Conservation (phyloP, 1,139 yeast genomes). For the Candida labiduridarum region DNA sequence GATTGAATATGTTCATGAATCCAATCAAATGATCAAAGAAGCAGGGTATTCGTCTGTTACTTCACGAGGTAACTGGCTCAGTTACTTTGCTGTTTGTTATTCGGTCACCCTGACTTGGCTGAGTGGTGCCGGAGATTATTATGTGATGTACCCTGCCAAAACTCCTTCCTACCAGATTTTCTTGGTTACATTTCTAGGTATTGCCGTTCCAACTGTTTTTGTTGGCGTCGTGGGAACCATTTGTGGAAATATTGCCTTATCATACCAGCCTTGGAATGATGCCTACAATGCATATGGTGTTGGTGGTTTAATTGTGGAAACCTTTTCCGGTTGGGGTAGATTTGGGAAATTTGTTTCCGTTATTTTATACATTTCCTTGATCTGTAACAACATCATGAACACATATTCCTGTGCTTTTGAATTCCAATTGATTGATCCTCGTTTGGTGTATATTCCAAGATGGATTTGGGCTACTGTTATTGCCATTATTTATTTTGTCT, state of each 20-base stretch:
- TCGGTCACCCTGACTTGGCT: conserved; percentile 92
- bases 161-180: conserved; percentile 61
- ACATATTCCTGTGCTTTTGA: conserved; percentile 83
- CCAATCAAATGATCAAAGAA: conserved; percentile 28
- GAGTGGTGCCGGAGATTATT: conserved; percentile 81
- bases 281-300: conserved; percentile 64
- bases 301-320: conserved; percentile 72
- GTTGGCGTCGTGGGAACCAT: conserved; percentile 77
- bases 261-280: conserved; percentile 56
- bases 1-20: conserved; percentile 40
- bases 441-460: conserved; percentile 68
- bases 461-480: conserved; percentile 73
- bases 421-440: conserved; percentile 66
- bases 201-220: conserved; percentile 70
- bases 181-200: conserved; percentile 65
- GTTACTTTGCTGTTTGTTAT: conserved; percentile 72
- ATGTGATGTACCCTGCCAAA: conserved; percentile 75
- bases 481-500: conserved; percentile 64
- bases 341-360: conserved; percentile 57
- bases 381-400: conserved; percentile 51
- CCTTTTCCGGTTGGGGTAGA: conserved; percentile 74
- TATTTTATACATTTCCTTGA: conserved; percentile 34
- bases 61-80: conserved; percentile 63
- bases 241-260: conserved; percentile 66
- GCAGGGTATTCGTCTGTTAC: conserved; percentile 34